Base-by-base conservation (phyloP, 331 rosid species). In the Spiraea crenata region DNA sequence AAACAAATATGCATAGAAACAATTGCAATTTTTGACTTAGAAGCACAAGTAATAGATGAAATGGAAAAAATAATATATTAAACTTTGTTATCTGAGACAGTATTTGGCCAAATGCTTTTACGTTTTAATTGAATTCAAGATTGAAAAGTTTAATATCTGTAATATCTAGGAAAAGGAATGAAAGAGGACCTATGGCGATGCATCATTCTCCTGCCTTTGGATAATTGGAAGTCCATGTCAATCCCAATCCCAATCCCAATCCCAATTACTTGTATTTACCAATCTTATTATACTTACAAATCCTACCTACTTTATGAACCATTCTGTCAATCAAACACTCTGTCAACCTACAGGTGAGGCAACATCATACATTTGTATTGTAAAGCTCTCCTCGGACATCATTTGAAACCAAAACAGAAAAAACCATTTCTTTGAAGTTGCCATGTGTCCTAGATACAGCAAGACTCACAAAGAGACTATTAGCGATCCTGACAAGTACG, bases 401-500 rank as follows among this genome's bases (percentile, higher is more conserved):
- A 25, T n/a, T 2, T 6, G 37, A 63, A 31, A 80, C 5, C 0
- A 62, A 63, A 37, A 20, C 9, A 58, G 68, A 57, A 73, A 59
- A 72, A n/a, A 19, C 70, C 1, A 57, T 45, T 16, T 39, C 54
- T 71, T 79, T 72, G 70, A 76, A 35, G 69, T 76, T 13, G 56
- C 61, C 74, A 66, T 57, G 80, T 37, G 59, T 79, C 92, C 96
- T 89, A 85, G 83, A 83, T 82, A 83, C 83, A 81, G 87, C 86
- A 91, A 87, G 92, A 91, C 99, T 91, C 99, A 91, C 96, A 88
- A 95, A 93, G 90, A 80, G 49, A 95, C 87, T 84, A 95, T 81
- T 95, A 91, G 99, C 98, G 93, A 95, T 88, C 98, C 80, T 83
- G 98, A 95, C 96, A 91, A 89, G 99, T 74, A 80, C 96, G 96